phyloP scores from a whole-genome alignment of 129 eudicot genomes.

The Flaveria ramosissima region DNA sequence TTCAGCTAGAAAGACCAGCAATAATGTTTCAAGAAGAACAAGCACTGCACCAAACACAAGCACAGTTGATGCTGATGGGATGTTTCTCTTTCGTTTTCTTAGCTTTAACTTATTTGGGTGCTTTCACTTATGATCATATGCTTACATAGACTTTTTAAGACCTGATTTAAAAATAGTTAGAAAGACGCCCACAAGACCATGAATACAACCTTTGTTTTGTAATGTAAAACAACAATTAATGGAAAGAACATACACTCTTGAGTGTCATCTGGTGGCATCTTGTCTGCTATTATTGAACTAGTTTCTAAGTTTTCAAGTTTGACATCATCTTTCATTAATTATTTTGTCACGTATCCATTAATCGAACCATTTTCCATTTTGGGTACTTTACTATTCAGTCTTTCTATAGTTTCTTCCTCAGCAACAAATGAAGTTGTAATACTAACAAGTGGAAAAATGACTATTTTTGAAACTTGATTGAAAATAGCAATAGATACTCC shows the following conservation, averaged over 20 bases:
- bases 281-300: slow-evolving; percentile 14
- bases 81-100: slow-evolving; percentile 43
- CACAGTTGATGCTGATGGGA: slow-evolving; percentile 86
- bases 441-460: slow-evolving; percentile 88
- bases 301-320: slow-evolving; percentile 27
- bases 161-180: slow-evolving; percentile 18
- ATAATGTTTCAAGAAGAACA: slow-evolving; percentile 64
- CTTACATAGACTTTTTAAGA: slow-evolving; percentile 26
- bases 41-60: slow-evolving; percentile 65
- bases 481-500: slow-evolving; percentile 84
- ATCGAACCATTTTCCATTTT: background rate
- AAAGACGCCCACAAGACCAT: slow-evolving; percentile 7
- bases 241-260: slow-evolving; percentile 34
- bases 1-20: slow-evolving; percentile 57
- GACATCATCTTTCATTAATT: slow-evolving; percentile 23
- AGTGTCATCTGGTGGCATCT: slow-evolving; percentile 20
- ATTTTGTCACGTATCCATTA: slow-evolving; percentile 6
- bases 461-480: slow-evolving; percentile 88
- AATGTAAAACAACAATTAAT: too few species aligned
- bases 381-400: slow-evolving; percentile 32
- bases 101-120: slow-evolving; percentile 17
- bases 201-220: background rate
- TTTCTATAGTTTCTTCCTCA: slow-evolving; percentile 69
- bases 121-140: slow-evolving; percentile 16
- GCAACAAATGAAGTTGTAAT: slow-evolving; percentile 97